phyloP scores from a whole-genome alignment of 768 basidiomycete genomes.

The Termitomyces sp. region DNA sequence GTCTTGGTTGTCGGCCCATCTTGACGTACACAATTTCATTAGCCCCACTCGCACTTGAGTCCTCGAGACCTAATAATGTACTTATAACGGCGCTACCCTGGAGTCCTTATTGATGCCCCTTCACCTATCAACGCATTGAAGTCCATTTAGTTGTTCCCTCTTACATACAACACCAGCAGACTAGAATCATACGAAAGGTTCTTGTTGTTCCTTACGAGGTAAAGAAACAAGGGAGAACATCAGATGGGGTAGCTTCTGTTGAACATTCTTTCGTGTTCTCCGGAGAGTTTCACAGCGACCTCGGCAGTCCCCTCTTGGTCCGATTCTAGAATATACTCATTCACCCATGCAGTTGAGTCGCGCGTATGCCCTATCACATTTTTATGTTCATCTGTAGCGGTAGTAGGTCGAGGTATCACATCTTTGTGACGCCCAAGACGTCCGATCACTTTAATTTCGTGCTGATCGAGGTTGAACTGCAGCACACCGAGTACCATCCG shows the following conservation, averaged over 20 bases:
- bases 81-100: neutral
- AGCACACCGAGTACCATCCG: neutral
- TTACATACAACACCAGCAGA: neutral
- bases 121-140: neutral
- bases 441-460: neutral
- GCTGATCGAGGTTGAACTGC: neutral
- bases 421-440: neutral
- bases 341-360: neutral
- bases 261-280: neutral
- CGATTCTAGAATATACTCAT: neutral
- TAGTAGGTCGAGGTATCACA: neutral
- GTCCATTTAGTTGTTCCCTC: too few species aligned
- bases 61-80: neutral
- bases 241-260: neutral
- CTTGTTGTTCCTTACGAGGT: neutral
- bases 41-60: neutral
- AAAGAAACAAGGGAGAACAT: too few species aligned
- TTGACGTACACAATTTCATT: neutral
- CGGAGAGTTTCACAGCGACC: neutral
- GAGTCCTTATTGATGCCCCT: neutral
- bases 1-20: neutral
- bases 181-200: neutral
- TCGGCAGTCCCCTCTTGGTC: neutral
- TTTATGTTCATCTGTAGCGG: neutral
- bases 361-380: neutral